Evolutionary conservation across 768 basidiomycete genomes (phyloP).

Genomic region (Pilatotrama ljubarskyi): DNA sequence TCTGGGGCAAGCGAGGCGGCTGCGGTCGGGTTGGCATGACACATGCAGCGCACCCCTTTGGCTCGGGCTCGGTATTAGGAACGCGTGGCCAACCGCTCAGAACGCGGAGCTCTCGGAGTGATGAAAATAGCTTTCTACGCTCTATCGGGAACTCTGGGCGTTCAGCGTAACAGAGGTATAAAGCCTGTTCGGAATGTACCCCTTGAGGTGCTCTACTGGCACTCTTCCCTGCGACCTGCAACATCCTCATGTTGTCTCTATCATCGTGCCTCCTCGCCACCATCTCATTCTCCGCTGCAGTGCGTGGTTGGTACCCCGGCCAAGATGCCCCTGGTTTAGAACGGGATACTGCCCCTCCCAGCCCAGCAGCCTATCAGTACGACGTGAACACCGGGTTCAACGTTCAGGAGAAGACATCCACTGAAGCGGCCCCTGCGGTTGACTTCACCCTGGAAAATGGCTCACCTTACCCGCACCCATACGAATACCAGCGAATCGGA

Average conservation of each 20-base stretch:
- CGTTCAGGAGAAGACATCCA: slow-evolving; percentile 22
- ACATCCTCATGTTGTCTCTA: background rate
- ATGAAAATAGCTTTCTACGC: background rate
- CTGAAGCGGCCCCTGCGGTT: slow-evolving; percentile 20
- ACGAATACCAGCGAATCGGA: slow-evolving; percentile 27
- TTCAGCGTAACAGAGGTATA: background rate
- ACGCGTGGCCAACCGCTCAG: no score
- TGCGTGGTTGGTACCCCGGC: slow-evolving; percentile 9
- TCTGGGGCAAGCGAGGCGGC: background rate
- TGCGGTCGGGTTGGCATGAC: slow-evolving; percentile 1
- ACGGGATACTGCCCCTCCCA: slow-evolving; percentile 17
- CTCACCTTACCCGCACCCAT: slow-evolving; percentile 26
- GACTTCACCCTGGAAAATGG: slow-evolving; percentile 27
- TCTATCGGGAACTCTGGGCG: background rate
- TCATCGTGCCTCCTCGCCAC: background rate
- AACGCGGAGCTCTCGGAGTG: background rate
- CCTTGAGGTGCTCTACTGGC: background rate
- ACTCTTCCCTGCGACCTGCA: background rate
- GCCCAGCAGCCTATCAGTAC: slow-evolving; percentile 11
- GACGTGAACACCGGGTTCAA: slow-evolving; percentile 22
- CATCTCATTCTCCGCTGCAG: slow-evolving; percentile 3
- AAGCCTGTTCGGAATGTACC: background rate
- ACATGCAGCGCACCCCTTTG: background rate
- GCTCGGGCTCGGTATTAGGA: background rate
- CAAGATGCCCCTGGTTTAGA: slow-evolving; percentile 19